Conservation (phyloP, 2,329 filamentous ascomycete species). For the Penicillium sp. region DNA sequence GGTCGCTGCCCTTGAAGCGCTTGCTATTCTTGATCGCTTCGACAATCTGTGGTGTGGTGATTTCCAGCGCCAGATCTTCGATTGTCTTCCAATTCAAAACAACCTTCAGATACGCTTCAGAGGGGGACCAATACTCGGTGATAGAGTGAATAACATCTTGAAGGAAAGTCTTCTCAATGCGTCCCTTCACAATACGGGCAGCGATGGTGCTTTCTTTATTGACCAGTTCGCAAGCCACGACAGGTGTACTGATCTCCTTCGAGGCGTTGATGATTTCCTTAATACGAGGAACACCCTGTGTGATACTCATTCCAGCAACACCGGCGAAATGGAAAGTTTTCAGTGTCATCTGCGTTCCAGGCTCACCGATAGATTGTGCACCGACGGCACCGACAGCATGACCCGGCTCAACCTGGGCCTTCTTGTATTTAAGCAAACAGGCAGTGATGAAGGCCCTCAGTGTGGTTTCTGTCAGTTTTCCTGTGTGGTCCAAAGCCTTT, state of each 20-base stretch:
- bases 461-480: constrained; percentile 75
- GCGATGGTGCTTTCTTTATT: constrained; percentile 71
- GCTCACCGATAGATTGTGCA: constrained; percentile 96
- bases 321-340: constrained; percentile 99
- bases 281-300: constrained; percentile 97
- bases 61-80: constrained; percentile 74
- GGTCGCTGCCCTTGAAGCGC: constrained; percentile 66
- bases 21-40: constrained; percentile 73
- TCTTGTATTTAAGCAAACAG: constrained; percentile 85
- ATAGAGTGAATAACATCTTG: constrained; percentile 75
- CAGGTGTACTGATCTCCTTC: constrained; percentile 86
- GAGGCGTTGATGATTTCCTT: constrained; percentile 99
- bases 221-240: constrained; percentile 81
- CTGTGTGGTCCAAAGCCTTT: constrained; percentile 61
- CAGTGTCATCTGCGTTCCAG: constrained; percentile 97
- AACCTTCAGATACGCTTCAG: constrained; percentile 71
- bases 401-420: constrained; percentile 86
- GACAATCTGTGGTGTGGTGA: constrained; percentile 69
- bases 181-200: constrained; percentile 85
- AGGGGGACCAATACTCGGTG: constrained; percentile 82
- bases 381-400: constrained; percentile 95
- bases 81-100: constrained; percentile 77
- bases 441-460: constrained; percentile 72
- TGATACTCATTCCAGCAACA: constrained; percentile 99
- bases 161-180: constrained; percentile 92